A percentile compares a stretch with the other conserved stretches of the same genome.
Conservation (phyloP, 2,329 filamentous ascomycete genomes). For the Trichoderma gracile region DNA sequence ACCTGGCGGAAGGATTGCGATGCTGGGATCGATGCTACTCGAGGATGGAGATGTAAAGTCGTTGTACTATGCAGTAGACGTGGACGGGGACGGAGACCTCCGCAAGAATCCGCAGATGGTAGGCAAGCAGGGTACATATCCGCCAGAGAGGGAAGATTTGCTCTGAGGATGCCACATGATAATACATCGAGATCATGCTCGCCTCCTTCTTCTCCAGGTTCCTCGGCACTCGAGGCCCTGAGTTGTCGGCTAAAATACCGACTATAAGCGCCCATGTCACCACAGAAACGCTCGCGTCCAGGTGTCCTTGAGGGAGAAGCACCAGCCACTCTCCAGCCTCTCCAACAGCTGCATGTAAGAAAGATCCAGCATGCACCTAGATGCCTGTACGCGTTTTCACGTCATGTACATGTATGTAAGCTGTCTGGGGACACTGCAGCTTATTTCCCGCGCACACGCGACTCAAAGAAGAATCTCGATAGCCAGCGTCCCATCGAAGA, state of each 20-base stretch:
- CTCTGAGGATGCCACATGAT: too few species aligned
- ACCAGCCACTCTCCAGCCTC: conserved; percentile 1
- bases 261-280: conserved; percentile 1
- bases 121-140: not conserved
- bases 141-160: too few species aligned
- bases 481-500: conserved; percentile 13
- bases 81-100: too few species aligned
- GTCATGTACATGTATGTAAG: conserved; percentile 10
- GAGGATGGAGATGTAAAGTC: too few species aligned
- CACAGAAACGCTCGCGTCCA: not conserved
- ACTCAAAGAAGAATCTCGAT: not conserved
- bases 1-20: conserved; percentile 10
- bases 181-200: too few species aligned
- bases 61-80: too few species aligned
- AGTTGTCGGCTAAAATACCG: conserved; percentile 12
- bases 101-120: not conserved
- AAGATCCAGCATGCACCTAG: too few species aligned
- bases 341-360: too few species aligned
- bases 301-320: not conserved
- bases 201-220: not conserved
- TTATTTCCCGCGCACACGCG: not conserved
- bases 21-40: conserved; percentile 2
- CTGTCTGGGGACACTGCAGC: conserved; percentile 10
- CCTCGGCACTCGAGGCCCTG: conserved; percentile 3
- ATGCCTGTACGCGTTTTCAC: not conserved